These are phyloP conservation scores for Calycina herbarum DNA, from an alignment of 2,329 filamentous ascomycete species.

Conservation along the genomic window DNA sequence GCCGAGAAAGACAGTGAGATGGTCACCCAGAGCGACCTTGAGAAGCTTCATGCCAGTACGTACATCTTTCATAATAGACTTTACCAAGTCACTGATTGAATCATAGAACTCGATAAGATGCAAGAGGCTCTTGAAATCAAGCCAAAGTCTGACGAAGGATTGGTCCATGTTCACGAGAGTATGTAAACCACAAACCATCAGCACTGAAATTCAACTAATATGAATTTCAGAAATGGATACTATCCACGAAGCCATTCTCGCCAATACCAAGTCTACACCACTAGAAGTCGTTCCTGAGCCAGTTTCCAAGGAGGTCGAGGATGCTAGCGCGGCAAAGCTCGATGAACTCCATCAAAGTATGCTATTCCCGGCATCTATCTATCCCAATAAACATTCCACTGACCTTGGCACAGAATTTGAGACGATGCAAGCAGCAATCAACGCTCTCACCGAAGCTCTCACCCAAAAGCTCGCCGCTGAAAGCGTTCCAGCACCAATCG, in stretches of 20 bases:
- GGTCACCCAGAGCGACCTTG: constrained; percentile 8
- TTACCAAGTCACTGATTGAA: neutral
- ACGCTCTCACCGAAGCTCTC: constrained; percentile 14
- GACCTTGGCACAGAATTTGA: constrained; percentile 12
- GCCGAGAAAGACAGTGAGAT: neutral
- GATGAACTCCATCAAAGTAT: constrained; percentile 14
- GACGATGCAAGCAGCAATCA: constrained; percentile 17
- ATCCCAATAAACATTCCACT: neutral
- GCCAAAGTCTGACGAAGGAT: constrained; percentile 7
- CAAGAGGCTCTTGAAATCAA: constrained; percentile 9
- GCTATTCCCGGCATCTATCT: neutral
- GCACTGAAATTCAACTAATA: neutral
- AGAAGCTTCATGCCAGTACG: constrained; percentile 16
- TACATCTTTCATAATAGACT: neutral
- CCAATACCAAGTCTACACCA: constrained; percentile 2
- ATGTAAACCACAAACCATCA: neutral
- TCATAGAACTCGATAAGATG: constrained; percentile 15
- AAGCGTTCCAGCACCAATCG: neutral
- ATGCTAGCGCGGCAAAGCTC: neutral
- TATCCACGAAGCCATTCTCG: constrained; percentile 11
- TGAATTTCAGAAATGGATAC: constrained; percentile 11
- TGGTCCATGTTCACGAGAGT: constrained; percentile 11
- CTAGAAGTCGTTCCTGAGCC: neutral
- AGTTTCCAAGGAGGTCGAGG: neutral
- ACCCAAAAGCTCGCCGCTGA: neutral